These are phyloP conservation scores for Debaryomycetaceae sp. DNA, from an alignment of 1,139 yeast genomes.

Conservation along the genomic window DNA sequence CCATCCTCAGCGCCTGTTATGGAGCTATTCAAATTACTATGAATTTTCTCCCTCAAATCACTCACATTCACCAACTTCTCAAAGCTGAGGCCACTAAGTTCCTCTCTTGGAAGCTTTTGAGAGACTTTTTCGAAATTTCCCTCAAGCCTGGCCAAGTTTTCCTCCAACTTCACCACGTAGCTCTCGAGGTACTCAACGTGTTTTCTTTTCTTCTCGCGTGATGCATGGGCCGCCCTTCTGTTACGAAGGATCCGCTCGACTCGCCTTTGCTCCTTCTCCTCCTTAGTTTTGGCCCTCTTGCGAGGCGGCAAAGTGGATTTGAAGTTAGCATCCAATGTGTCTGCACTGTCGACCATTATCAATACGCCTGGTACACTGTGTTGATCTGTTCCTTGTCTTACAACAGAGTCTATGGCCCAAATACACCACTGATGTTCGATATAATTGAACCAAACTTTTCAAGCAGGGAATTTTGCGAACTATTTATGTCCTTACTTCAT, in stretches of 20 bases:
- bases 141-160: constrained; percentile 24
- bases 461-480: background rate
- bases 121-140: constrained; percentile 19
- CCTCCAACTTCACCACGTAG: constrained; percentile 51
- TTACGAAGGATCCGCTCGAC: constrained; percentile 89
- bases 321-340: constrained; percentile 14
- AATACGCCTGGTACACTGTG: background rate
- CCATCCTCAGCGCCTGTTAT: constrained; percentile 7
- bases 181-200: constrained; percentile 84
- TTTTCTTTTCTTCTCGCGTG: constrained; percentile 92
- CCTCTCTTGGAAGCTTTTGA: constrained; percentile 12
- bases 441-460: background rate
- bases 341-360: constrained; percentile 6
- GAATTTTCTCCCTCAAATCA: constrained; percentile 33
- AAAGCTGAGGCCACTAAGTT: constrained; percentile 11
- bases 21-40: constrained; percentile 24
- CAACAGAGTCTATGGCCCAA: no score
- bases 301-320: constrained; percentile 77
- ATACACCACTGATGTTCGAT: no score
- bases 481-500: background rate
- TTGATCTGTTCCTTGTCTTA: no score
- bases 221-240: constrained; percentile 96
- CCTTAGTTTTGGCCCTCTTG: constrained; percentile 92
- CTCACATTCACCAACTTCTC: constrained; percentile 21
- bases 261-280: constrained; percentile 95